These are phyloP conservation scores for Chlamydomonas incerta DNA, from an alignment of 139 green algal species.

Conservation along the genomic window DNA sequence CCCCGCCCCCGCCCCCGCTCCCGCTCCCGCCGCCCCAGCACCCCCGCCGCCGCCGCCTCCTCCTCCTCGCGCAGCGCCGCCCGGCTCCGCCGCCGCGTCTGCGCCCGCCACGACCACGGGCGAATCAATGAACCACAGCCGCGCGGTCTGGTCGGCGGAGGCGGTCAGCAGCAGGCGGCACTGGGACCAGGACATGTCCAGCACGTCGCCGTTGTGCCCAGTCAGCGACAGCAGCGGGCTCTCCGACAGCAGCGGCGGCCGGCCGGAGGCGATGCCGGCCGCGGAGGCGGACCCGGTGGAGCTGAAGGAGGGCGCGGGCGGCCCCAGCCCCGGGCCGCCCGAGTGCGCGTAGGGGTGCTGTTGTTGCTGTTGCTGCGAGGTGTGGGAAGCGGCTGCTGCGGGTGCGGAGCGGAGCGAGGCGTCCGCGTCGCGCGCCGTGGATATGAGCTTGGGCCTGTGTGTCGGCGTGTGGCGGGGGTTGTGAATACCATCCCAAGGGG, in stretches of 20 bases:
- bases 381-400: neutral
- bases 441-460: conserved; percentile 19
- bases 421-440: neutral
- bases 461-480: neutral
- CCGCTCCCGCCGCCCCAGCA: neutral
- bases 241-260: conserved; percentile 27
- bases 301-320: conserved; percentile 5
- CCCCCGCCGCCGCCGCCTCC: neutral
- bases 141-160: conserved; percentile 91
- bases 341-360: too few relatives aligned
- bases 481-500: too few relatives aligned
- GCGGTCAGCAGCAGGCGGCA: conserved; percentile 85
- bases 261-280: neutral
- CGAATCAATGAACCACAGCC: conserved; percentile 89
- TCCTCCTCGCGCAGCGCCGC: too few relatives aligned
- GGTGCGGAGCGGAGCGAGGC: neutral
- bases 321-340: too few relatives aligned
- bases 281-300: neutral
- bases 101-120: neutral
- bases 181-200: conserved; percentile 90
- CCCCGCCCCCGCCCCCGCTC: neutral
- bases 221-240: conserved; percentile 38
- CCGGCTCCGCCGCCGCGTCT: too few relatives aligned
- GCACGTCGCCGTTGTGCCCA: conserved; percentile 82
- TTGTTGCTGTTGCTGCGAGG: too few relatives aligned